These are phyloP conservation scores for Ensete glaucum DNA, from an alignment of 176 grass and related monocot species.

Conservation along the genomic window DNA sequence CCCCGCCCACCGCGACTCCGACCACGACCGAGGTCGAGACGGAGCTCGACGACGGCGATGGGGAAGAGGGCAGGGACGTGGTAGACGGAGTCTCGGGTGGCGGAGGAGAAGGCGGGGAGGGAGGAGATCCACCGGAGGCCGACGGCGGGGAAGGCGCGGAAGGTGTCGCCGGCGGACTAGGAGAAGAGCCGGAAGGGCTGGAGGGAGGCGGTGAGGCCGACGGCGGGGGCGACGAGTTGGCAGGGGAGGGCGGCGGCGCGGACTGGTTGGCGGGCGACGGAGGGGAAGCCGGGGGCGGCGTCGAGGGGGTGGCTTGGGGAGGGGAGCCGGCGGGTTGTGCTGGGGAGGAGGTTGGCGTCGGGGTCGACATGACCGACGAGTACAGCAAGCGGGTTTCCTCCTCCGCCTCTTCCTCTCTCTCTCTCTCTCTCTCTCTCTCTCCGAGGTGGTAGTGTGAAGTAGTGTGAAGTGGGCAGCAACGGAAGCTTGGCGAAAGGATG, in stretches of 20 bases:
- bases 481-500: too few relatives aligned
- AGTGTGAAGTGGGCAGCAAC: too few relatives aligned
- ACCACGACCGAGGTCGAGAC: background rate
- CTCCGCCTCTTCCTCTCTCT: too few relatives aligned
- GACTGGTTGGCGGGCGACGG: background rate
- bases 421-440: too few relatives aligned
- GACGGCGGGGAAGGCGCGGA: background rate
- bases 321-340: background rate
- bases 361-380: too few relatives aligned
- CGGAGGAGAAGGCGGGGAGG: background rate
- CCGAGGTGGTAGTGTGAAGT: too few relatives aligned
- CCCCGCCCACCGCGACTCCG: background rate
- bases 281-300: background rate
- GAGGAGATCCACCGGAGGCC: background rate
- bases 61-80: background rate
- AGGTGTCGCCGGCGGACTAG: background rate
- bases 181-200: background rate
- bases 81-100: background rate
- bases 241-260: background rate
- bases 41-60: background rate
- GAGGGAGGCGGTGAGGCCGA: background rate
- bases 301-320: background rate
- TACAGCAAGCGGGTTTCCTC: too few relatives aligned
- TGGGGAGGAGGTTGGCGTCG: background rate
- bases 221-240: background rate